Evolutionary conservation across 305 asterid genomes (phyloP).

Genomic region (Salvia sclarea): DNA sequence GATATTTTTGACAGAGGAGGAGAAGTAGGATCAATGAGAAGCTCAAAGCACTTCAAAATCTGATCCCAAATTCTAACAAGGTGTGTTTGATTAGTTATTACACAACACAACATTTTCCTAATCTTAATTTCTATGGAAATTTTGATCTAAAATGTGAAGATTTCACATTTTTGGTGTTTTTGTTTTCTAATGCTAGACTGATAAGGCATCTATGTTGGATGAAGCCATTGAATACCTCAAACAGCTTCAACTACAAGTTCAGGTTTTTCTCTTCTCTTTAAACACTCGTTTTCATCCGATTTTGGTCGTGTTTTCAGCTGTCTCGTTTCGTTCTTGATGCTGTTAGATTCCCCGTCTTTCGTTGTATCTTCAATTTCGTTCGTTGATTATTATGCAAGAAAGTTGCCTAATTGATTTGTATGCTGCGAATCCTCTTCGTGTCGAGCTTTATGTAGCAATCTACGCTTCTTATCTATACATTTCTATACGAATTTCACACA

Average conservation of each 20-base stretch:
- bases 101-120: neutral
- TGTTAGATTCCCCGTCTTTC: neutral
- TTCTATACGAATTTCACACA: too few species aligned
- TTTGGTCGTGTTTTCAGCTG: slow-evolving; percentile 2
- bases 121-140: neutral
- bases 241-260: slow-evolving; percentile 98
- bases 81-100: too few species aligned
- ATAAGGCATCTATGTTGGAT: slow-evolving; percentile 98
- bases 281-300: neutral
- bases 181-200: slow-evolving; percentile 59
- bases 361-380: neutral
- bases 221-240: slow-evolving; percentile 97
- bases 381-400: too few species aligned
- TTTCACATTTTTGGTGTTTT: too few species aligned
- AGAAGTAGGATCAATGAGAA: slow-evolving; percentile 96
- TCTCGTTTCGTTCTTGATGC: neutral
- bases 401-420: neutral
- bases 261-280: slow-evolving; percentile 51
- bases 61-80: slow-evolving; percentile 93
- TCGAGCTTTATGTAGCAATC: neutral
- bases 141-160: slow-evolving; percentile 11
- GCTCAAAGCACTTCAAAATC: slow-evolving; percentile 87
- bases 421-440: neutral
- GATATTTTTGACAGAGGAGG: slow-evolving; percentile 71
- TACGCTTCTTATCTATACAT: too few species aligned